These are phyloP conservation scores for Oxyria digyna DNA, from an alignment of 148 eudicot genomes.

Conservation along the genomic window DNA sequence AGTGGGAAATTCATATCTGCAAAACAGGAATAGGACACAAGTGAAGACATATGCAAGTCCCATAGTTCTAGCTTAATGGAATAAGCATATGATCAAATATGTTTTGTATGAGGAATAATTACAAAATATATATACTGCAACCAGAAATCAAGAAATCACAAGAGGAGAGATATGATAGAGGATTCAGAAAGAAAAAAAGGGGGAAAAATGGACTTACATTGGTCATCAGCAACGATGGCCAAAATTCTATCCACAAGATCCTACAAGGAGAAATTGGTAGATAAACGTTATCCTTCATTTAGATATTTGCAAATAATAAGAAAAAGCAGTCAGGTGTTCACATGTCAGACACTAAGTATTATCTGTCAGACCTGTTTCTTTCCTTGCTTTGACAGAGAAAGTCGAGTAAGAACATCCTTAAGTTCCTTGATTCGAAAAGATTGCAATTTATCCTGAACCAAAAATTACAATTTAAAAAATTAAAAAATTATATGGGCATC, in stretches of 20 bases:
- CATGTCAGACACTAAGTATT: neutral
- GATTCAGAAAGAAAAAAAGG: no score
- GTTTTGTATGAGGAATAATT: neutral
- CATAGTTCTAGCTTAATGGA: neutral
- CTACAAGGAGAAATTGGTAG: slow-evolving; percentile 18
- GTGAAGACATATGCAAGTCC: neutral
- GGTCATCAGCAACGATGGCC: slow-evolving; percentile 57
- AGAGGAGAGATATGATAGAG: neutral
- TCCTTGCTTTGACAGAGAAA: slow-evolving; percentile 88
- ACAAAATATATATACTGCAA: neutral
- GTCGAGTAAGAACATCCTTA: slow-evolving; percentile 62
- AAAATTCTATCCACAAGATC: slow-evolving; percentile 87
- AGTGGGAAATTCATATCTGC: neutral
- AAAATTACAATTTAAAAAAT: no score
- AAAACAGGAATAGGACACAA: no score
- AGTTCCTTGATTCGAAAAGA: slow-evolving; percentile 84
- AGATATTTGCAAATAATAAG: neutral
- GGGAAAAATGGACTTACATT: slow-evolving; percentile 52
- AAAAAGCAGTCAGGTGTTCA: neutral
- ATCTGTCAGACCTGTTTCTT: slow-evolving; percentile 62
- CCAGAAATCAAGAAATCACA: neutral
- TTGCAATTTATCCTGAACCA: slow-evolving; percentile 59
- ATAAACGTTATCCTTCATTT: neutral
- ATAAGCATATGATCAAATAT: neutral
- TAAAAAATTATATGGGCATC: no score